These are phyloP conservation scores for Cocos nucifera DNA, from an alignment of 176 grass and related monocot species.

Conservation along the genomic window DNA sequence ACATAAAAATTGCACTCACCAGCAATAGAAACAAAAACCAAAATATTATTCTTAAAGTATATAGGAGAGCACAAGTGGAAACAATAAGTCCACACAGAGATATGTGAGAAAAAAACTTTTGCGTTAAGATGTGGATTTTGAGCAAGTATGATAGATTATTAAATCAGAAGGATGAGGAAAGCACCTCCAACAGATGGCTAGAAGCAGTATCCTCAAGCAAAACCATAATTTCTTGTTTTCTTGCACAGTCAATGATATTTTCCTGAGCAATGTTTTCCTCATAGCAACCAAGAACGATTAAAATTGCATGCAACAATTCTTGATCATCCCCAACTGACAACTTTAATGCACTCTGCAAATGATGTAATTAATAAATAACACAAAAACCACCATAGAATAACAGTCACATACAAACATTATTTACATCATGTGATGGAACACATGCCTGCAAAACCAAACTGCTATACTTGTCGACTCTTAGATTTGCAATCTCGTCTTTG, in stretches of 20 bases:
- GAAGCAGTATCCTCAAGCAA: slow-evolving; percentile 85
- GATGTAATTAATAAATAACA: slow-evolving; percentile 1
- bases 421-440: not conserved
- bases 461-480: slow-evolving; percentile 68
- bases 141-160: slow-evolving; percentile 6
- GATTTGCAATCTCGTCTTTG: slow-evolving; percentile 41
- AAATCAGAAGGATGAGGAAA: slow-evolving; percentile 1
- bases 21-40: too few relatives aligned
- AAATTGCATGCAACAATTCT: slow-evolving; percentile 53
- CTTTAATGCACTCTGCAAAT: slow-evolving; percentile 60
- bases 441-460: slow-evolving; percentile 86
- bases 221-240: slow-evolving; percentile 56
- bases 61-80: too few relatives aligned
- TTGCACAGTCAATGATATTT: slow-evolving; percentile 24
- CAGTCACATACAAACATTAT: not conserved
- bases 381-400: slow-evolving; percentile 11
- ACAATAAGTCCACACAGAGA: too few relatives aligned
- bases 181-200: slow-evolving; percentile 90
- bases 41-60: too few relatives aligned
- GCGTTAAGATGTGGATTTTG: not conserved
- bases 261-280: slow-evolving; percentile 20
- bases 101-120: too few relatives aligned
- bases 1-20: too few relatives aligned
- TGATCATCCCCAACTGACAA: slow-evolving; percentile 50
- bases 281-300: slow-evolving; percentile 51